Evolutionary conservation across 2,329 filamentous ascomycete species (phyloP), one percentile per base, ranked within the genome.

Genomic region (Aspergillus sp.): DNA sequence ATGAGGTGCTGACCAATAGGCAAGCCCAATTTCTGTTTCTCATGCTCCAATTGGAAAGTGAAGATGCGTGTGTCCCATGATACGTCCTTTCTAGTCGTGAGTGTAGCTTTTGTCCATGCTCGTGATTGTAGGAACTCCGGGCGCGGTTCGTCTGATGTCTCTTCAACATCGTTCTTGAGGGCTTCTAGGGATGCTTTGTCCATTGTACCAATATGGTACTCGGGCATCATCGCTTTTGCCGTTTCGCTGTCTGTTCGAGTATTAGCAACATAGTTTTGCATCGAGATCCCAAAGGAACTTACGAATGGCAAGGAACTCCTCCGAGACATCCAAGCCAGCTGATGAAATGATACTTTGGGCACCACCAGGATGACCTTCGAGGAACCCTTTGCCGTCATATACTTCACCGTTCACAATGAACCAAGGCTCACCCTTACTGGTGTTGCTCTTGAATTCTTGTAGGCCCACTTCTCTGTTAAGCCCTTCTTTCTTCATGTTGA

Each of bases 271-370:
- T 33, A 40, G 44, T 10, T n/a, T 29, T 29, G 37, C n/a, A 40
- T 27, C 11, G 9, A 26, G 4, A n/a, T 11, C 37, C n/a, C 31
- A 10, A 11, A 7, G 6, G 40, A 31, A 76, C 86, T 76, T 74
- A 91, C 88, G 90, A 56, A 96, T 96, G 10, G 87, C 85, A 70
- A 94, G 79, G 62, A 95, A 96, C 54, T 96, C 90, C 57, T 95
- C 90, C 0, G 86, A 86, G 7, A 80, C 80, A 65, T 96, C 90
- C 56, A 87, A 74, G 0, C 83, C 89, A n/a, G 89, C 90, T 3
- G 85, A 88, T 27, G 83, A 84, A 42, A 85, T 76, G 59, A 96
- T 95, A 57, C 88, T 93, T 50, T 86, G 81, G 3, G 88, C 88
- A 40, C 90, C 90, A 40, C 90, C 90, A 0, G 90, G 90, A 62